A percentile compares a stretch with the other conserved stretches of the same genome.
phyloP scores from a whole-genome alignment of 345 rosid species.

The Eucalyptus caleyi region DNA sequence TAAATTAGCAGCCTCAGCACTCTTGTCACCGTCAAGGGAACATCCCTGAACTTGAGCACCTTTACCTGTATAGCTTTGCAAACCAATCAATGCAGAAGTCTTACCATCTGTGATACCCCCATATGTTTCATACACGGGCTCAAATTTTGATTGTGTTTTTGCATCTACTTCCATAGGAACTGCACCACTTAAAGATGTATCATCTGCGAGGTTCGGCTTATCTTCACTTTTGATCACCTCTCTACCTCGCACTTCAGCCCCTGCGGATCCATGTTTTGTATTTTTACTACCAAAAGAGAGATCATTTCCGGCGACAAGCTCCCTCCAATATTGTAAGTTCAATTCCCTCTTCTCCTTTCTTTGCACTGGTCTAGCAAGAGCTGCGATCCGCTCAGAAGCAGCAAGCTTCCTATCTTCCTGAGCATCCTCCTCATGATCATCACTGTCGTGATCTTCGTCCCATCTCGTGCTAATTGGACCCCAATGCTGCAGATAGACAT shows the following conservation, averaged over 20 bases:
- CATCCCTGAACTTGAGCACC: neutral
- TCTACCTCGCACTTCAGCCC: neutral
- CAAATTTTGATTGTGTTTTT: neutral
- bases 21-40: neutral
- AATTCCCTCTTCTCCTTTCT: constrained; percentile 55
- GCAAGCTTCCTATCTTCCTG: constrained; percentile 5
- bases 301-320: constrained; percentile 11
- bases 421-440: constrained; percentile 24
- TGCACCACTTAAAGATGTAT: neutral
- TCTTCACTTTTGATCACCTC: neutral
- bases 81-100: neutral
- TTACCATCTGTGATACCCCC: neutral
- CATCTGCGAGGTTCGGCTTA: neutral
- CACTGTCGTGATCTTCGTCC: neutral
- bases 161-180: constrained; percentile 18
- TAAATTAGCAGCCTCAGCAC: neutral
- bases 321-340: constrained; percentile 46
- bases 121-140: neutral
- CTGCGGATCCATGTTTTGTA: neutral
- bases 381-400: constrained; percentile 18
- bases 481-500: constrained; percentile 41
- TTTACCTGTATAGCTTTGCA: constrained; percentile 4
- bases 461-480: constrained; percentile 15
- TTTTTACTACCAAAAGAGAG: neutral
- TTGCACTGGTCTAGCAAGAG: constrained; percentile 55